Conservation (phyloP, 306 rosid genomes). For the Fragaria iinumae region DNA sequence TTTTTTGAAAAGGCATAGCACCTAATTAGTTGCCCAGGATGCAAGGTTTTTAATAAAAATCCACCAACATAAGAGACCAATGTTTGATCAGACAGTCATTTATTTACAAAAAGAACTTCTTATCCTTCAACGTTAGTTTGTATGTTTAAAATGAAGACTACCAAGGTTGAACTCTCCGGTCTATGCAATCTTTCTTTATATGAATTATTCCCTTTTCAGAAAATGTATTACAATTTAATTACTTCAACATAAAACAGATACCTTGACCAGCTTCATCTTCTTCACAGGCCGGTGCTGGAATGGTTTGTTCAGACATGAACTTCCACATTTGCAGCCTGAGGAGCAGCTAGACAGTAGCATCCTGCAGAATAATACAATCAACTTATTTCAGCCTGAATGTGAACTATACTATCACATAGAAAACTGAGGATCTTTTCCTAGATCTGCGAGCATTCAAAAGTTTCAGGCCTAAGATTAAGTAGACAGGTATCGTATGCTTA, state of each 20-base stretch:
- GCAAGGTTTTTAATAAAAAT: not conserved
- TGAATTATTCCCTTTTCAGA: not conserved
- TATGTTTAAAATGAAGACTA: not conserved
- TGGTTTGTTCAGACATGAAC: conserved; percentile 77
- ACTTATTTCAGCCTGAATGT: conserved; percentile 5
- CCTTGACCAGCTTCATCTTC: conserved; percentile 87
- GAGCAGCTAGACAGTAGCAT: conserved; percentile 96
- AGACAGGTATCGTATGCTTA: not conserved
- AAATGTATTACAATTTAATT: conserved; percentile 4
- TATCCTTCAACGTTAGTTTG: not conserved
- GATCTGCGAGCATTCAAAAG: not conserved
- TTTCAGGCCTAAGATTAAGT: not conserved
- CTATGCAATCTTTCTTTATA: not conserved
- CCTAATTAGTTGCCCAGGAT: not conserved
- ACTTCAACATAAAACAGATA: conserved; percentile 27
- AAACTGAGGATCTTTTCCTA: not conserved
- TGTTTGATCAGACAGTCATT: not conserved
- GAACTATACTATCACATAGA: not conserved
- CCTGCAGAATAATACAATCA: conserved; percentile 39
- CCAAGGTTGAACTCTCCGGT: not conserved
- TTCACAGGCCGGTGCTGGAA: conserved; percentile 77
- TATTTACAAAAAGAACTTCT: not conserved
- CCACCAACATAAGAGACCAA: not conserved
- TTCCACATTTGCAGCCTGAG: conserved; percentile 85
- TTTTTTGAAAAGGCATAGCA: not conserved